Conservation (phyloP, 495 filamentous ascomycete species). For the Penicillium lividum region DNA sequence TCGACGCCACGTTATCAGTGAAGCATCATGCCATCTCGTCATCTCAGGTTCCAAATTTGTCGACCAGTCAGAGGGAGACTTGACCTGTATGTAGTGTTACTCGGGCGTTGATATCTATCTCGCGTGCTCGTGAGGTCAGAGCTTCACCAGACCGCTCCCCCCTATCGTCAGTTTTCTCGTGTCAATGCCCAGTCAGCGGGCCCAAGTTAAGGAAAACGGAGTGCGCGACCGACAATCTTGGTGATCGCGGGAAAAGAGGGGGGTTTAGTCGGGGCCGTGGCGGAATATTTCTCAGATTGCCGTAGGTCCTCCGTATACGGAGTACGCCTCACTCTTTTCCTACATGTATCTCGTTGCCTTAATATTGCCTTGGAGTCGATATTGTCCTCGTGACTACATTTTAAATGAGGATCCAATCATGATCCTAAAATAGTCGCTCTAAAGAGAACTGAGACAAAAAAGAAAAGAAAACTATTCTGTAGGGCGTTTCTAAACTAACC, state of each 20-base stretch:
- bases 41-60: conserved; percentile 10
- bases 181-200: conserved; percentile 10
- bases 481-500: not conserved
- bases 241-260: conserved; percentile 24
- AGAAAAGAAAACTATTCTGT: not conserved
- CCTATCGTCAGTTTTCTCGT: not conserved
- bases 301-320: too few relatives aligned
- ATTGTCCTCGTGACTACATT: conserved; percentile 4
- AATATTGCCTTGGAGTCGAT: conserved; percentile 1
- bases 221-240: conserved; percentile 17
- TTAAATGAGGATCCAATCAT: conserved; percentile 5
- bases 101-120: not conserved
- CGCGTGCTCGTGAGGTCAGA: conserved; percentile 20
- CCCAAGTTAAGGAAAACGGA: not conserved
- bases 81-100: too few relatives aligned
- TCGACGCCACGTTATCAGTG: conserved; percentile 16
- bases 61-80: not conserved
- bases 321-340: not conserved
- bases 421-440: conserved; percentile 5
- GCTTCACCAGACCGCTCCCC: conserved; percentile 17
- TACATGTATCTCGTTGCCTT: conserved; percentile 2
- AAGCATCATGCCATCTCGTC: conserved; percentile 14
- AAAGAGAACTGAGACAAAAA: not conserved
- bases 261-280: not conserved
- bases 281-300: not conserved